These are phyloP conservation scores for Volvox africanus DNA, from an alignment of 139 green algal species.

Conservation along the genomic window DNA sequence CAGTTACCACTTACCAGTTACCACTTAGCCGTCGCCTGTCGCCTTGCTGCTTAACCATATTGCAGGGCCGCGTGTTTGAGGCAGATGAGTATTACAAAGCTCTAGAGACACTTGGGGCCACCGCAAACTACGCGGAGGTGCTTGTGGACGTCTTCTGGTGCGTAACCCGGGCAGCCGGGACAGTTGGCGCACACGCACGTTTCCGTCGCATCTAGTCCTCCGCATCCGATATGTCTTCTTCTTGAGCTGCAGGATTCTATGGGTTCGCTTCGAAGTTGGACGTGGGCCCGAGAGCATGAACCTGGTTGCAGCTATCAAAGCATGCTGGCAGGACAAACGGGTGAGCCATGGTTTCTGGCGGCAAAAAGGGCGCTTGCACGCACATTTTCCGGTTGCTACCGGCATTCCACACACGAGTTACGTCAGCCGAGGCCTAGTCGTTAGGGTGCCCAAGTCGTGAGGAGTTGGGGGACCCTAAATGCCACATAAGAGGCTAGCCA, in stretches of 20 bases:
- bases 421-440: too few species aligned
- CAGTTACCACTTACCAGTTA: background rate
- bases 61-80: slow-evolving; percentile 18
- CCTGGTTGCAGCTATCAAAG: slow-evolving; percentile 54
- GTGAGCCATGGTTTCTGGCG: slow-evolving; percentile 10
- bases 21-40: background rate
- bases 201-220: background rate
- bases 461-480: too few species aligned
- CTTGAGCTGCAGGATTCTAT: slow-evolving; percentile 51
- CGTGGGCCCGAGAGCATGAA: slow-evolving; percentile 36
- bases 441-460: too few species aligned
- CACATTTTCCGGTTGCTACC: too few species aligned
- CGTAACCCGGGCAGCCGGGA: background rate
- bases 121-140: slow-evolving; percentile 1
- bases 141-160: slow-evolving; percentile 61
- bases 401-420: too few species aligned
- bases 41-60: background rate
- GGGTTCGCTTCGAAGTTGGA: slow-evolving; percentile 48
- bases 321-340: slow-evolving; percentile 57
- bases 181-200: background rate
- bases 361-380: too few species aligned
- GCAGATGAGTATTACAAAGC: slow-evolving; percentile 36
- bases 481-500: too few species aligned
- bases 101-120: slow-evolving; percentile 10
- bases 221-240: background rate